These are phyloP conservation scores for Fusarium circinatum DNA, from an alignment of 2,329 filamentous ascomycete species.

Conservation along the genomic window DNA sequence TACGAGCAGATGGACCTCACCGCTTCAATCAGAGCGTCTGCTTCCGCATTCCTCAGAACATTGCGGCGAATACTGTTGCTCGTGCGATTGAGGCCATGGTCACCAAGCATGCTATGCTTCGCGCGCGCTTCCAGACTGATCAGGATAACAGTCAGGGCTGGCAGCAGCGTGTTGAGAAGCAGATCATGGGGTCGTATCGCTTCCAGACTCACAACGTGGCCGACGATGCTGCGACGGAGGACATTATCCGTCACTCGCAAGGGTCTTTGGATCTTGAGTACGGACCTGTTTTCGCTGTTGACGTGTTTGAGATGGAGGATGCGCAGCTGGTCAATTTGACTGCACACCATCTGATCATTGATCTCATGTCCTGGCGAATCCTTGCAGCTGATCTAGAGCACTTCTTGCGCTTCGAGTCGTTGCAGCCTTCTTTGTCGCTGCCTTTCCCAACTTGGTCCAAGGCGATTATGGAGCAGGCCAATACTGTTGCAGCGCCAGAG, in stretches of 20 bases:
- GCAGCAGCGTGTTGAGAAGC: not conserved
- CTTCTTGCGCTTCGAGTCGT: not conserved
- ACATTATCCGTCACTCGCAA: not conserved
- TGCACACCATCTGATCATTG: not conserved
- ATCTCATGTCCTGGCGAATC: constrained; percentile 1
- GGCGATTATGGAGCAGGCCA: not conserved
- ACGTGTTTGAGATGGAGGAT: not conserved
- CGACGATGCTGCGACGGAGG: not conserved
- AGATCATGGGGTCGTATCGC: not conserved
- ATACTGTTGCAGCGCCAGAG: fast-evolving
- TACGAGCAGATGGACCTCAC: not conserved
- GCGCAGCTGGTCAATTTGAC: not conserved
- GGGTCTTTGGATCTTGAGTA: not conserved
- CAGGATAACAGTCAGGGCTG: not conserved
- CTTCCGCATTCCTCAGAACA: not conserved
- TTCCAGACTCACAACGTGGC: not conserved
- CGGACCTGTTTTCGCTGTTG: not conserved
- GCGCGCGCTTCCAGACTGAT: not conserved
- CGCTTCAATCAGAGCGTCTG: not conserved
- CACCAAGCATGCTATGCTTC: not conserved
- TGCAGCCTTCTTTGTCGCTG: not conserved
- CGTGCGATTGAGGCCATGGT: not conserved
- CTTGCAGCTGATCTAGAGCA: not conserved
- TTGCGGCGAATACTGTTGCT: not conserved
- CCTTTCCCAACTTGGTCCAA: not conserved